Percentiles rank a stretch among this genome's conserved stretches.
Evolutionary conservation across 1,139 yeast species (phyloP).

Genomic region (Blastobotrys capitulatus): DNA sequence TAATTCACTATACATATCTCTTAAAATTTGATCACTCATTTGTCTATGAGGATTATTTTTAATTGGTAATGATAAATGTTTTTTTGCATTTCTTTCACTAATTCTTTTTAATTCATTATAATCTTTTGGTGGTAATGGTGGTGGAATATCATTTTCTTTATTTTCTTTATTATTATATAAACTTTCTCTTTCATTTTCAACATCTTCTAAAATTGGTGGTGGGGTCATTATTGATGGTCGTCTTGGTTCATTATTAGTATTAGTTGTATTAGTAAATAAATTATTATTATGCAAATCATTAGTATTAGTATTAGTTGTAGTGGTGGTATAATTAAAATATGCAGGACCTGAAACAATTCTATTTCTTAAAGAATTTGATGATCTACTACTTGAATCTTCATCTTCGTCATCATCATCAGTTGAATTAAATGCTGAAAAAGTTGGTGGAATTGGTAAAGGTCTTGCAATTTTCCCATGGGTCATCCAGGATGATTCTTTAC

Average conservation of each 20-base stretch:
- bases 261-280: not conserved
- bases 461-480: conserved; percentile 2
- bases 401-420: not conserved
- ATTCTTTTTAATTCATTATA: not conserved
- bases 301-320: not conserved
- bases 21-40: conserved; percentile 24
- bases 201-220: not conserved
- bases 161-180: not conserved
- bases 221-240: not conserved
- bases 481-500: conserved; percentile 19
- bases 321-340: not conserved
- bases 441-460: not conserved
- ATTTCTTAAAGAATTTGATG: conserved; percentile 3
- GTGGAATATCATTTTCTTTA: not conserved
- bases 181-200: not conserved
- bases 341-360: conserved; percentile 10
- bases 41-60: conserved; percentile 14
- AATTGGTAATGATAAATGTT: not conserved
- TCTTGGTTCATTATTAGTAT: not conserved
- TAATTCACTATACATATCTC: conserved; percentile 28
- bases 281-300: too few species aligned
- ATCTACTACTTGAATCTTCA: not conserved
- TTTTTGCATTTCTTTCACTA: not conserved
- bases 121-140: conserved; percentile 11
- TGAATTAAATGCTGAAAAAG: not conserved